Percentiles rank a stretch among this genome's conserved stretches.
Conservation (phyloP, 257 asterid genomes). For the Fraxinus pennsylvanica region DNA sequence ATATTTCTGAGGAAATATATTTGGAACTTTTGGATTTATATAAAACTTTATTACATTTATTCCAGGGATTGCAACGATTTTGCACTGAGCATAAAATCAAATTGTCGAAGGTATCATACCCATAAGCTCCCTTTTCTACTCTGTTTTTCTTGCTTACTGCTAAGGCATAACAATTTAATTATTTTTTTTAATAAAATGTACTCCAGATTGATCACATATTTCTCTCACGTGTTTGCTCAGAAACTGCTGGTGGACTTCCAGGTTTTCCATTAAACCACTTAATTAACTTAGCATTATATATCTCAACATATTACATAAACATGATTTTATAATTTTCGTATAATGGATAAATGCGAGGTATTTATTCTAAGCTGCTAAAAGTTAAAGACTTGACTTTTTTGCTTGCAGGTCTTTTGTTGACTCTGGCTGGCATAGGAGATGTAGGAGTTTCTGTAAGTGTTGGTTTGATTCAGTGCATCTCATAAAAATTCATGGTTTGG, state of each 20-base stretch:
- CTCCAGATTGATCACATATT: constrained; percentile 27
- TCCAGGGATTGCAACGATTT: constrained; percentile 95
- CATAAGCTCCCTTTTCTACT: constrained; percentile 1
- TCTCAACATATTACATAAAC: neutral
- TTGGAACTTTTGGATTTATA: constrained; percentile 16
- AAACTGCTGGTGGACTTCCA: constrained; percentile 99
- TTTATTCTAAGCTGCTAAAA: neutral
- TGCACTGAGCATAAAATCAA: constrained; percentile 93
- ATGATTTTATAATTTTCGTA: constrained; percentile 6
- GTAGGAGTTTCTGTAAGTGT: constrained; percentile 87
- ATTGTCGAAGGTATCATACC: constrained; percentile 69
- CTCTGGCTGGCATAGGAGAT: constrained; percentile 90
- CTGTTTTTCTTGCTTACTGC: constrained; percentile 11
- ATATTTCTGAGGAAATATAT: neutral
- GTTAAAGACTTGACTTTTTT: constrained; percentile 19
- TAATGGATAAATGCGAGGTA: neutral
- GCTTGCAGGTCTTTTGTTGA: constrained; percentile 79
- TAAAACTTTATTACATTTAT: constrained; percentile 23
- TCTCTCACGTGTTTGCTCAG: constrained; percentile 94
- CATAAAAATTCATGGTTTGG: neutral
- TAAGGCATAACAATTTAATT: neutral
- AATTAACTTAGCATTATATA: neutral
- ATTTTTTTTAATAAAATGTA: constrained; percentile 13
- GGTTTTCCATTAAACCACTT: constrained; percentile 41
- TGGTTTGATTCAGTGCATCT: neutral